Evolutionary conservation across 2,329 filamentous ascomycete species (phyloP).

Genomic region (Sporothrix variecibatus): DNA sequence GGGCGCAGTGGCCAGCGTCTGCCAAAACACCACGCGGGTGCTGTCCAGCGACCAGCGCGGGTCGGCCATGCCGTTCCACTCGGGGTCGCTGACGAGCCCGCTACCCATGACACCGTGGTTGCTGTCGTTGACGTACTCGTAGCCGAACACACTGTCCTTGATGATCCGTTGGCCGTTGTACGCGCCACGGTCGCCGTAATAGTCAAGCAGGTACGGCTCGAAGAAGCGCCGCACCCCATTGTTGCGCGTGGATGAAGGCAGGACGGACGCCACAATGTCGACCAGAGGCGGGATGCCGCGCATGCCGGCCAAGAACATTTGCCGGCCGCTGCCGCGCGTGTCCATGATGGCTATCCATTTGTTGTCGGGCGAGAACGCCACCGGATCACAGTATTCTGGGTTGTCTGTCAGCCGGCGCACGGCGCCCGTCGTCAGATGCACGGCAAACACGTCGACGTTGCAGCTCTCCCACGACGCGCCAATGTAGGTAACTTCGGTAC

Average conservation of each 20-base stretch:
- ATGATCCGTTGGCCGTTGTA: slow-evolving; percentile 49
- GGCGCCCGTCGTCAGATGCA: slow-evolving; percentile 43
- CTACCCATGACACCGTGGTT: slow-evolving; percentile 31
- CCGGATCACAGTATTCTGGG: slow-evolving; percentile 48
- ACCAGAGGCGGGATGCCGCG: slow-evolving; percentile 46
- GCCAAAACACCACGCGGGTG: slow-evolving; percentile 47
- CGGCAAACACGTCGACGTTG: slow-evolving; percentile 50
- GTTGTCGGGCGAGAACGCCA: slow-evolving; percentile 46
- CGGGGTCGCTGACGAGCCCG: slow-evolving; percentile 44
- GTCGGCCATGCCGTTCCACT: slow-evolving; percentile 52
- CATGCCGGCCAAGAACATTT: slow-evolving; percentile 46
- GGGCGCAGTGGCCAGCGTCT: slow-evolving; percentile 42
- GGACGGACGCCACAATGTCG: slow-evolving; percentile 40
- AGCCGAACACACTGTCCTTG: neutral
- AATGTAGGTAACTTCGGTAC: slow-evolving; percentile 46
- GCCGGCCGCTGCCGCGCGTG: slow-evolving; percentile 45
- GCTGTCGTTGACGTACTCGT: slow-evolving; percentile 35
- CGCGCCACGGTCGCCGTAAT: slow-evolving; percentile 46
- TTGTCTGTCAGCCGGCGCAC: slow-evolving; percentile 47
- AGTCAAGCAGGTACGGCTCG: slow-evolving; percentile 47
- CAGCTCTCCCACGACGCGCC: slow-evolving; percentile 44
- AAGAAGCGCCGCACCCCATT: slow-evolving; percentile 51
- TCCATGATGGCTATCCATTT: slow-evolving; percentile 48
- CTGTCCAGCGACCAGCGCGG: slow-evolving; percentile 46
- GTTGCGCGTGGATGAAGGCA: slow-evolving; percentile 45